phyloP scores from a whole-genome alignment of 208 protist genomes.

The Crithidia sp. region DNA sequence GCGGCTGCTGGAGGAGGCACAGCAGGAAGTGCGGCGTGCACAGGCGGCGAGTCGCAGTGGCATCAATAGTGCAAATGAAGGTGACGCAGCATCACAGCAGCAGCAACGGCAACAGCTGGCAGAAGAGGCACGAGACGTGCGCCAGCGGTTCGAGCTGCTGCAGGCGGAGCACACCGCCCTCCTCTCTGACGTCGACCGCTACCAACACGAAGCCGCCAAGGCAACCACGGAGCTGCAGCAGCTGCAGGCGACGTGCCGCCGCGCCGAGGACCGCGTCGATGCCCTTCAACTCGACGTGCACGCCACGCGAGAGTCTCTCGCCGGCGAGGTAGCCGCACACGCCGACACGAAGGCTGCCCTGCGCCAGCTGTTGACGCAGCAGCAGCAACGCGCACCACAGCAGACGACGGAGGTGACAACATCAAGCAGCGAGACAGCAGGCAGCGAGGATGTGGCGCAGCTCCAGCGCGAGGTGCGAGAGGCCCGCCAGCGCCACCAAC shows the following conservation, averaged over 20 bases:
- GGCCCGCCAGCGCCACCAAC: conserved; percentile 27
- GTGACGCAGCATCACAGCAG: too few relatives aligned
- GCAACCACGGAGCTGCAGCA: conserved; percentile 48
- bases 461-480: conserved; percentile 26
- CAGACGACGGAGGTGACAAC: conserved; percentile 21
- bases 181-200: conserved; percentile 22
- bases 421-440: not conserved
- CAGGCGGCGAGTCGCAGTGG: not conserved
- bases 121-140: conserved; percentile 3
- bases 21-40: conserved; percentile 23
- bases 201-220: conserved; percentile 34
- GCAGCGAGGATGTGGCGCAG: conserved; percentile 5
- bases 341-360: conserved; percentile 40
- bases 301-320: conserved; percentile 48
- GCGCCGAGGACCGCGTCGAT: conserved; percentile 23
- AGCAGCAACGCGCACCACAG: conserved; percentile 7
- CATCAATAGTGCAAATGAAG: not conserved
- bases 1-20: conserved; percentile 30
- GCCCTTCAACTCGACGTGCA: conserved; percentile 38
- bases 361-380: conserved; percentile 29
- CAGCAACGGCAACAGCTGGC: conserved; percentile 1
- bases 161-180: conserved; percentile 31
- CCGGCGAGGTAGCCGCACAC: conserved; percentile 56
- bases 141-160: conserved; percentile 18
- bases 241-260: conserved; percentile 26